These are phyloP conservation scores for Cladobotryum mycophilum DNA, from an alignment of 2,329 filamentous ascomycete genomes.

Conservation along the genomic window DNA sequence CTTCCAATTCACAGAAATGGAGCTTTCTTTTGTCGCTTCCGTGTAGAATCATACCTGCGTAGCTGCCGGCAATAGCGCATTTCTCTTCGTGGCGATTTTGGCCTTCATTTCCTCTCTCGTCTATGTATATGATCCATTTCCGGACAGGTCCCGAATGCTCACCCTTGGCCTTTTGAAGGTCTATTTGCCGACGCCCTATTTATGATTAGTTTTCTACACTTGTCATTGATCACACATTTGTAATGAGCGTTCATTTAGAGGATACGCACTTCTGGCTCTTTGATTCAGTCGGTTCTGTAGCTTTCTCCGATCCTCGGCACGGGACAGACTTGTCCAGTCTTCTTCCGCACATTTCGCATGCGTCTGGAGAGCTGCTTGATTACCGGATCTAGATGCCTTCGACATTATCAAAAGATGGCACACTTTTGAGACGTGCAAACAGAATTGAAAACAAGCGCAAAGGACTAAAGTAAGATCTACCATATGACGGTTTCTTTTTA, in stretches of 20 bases:
- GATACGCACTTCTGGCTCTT: conserved; percentile 11
- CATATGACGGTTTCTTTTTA: too few relatives aligned
- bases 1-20: not conserved
- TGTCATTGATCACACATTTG: not conserved
- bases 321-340: not conserved
- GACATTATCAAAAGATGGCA: too few relatives aligned
- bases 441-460: too few relatives aligned
- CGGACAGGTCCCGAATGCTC: not conserved
- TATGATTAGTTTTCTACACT: not conserved
- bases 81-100: not conserved
- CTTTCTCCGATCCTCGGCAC: conserved; percentile 6
- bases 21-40: not conserved
- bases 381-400: too few relatives aligned
- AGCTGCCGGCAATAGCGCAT: not conserved
- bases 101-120: not conserved
- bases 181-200: not conserved
- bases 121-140: not conserved
- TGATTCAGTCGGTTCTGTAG: conserved; percentile 13
- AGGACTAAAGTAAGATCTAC: too few relatives aligned
- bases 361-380: not conserved
- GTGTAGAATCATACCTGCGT: too few relatives aligned
- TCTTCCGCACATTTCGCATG: not conserved
- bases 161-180: conserved; percentile 2
- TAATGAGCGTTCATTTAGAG: too few relatives aligned
- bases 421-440: too few relatives aligned